These are phyloP conservation scores for Globisporangium iwayamae DNA, from an alignment of 352 stramenopile species.

Conservation along the genomic window DNA sequence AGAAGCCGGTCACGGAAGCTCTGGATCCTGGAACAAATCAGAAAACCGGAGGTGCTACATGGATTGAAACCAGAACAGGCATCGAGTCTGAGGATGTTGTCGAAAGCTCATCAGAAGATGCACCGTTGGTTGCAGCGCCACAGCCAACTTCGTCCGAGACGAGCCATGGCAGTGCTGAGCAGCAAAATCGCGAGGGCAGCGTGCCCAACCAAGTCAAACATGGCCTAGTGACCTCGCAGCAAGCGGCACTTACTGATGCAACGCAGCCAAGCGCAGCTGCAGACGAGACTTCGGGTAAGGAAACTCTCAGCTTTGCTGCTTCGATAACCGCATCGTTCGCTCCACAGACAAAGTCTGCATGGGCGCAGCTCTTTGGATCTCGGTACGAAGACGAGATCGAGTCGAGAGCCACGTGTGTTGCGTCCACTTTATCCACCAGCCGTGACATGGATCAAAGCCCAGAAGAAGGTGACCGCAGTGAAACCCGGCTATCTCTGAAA, in stretches of 20 bases:
- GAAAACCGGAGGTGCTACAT: neutral
- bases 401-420: neutral
- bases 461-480: neutral
- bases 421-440: neutral
- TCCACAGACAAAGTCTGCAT: conserved; percentile 35
- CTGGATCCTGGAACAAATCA: too few species aligned
- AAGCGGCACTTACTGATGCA: neutral
- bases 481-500: conserved; percentile 18
- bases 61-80: neutral
- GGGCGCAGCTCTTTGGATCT: conserved; percentile 54
- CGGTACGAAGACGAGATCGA: conserved; percentile 43
- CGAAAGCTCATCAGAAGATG: neutral
- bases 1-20: neutral
- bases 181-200: neutral
- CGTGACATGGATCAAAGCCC: neutral
- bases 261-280: neutral
- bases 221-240: neutral
- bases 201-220: neutral
- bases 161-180: neutral
- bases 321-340: conserved; percentile 33
- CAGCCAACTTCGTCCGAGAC: neutral
- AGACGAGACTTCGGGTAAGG: neutral
- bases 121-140: neutral
- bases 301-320: conserved; percentile 1
- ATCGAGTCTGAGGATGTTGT: neutral